A percentile compares a stretch with the other conserved stretches of the same genome.
phyloP scores from a whole-genome alignment of 306 rosid genomes.

The Coriaria nepalensis region DNA sequence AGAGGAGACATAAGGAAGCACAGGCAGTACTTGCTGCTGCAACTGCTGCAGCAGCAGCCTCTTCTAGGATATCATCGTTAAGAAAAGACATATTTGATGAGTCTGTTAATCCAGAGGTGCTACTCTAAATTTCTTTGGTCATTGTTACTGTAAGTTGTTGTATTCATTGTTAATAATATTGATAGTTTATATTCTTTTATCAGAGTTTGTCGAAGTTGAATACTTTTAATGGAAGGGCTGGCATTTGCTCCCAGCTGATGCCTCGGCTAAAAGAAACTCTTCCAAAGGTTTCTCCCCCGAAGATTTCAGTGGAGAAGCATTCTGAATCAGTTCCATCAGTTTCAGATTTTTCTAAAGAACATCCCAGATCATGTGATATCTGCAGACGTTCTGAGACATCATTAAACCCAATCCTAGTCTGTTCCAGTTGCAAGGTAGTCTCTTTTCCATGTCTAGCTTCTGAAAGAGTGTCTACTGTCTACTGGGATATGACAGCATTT shows the following conservation, averaged over 20 bases:
- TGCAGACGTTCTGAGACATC: conserved; percentile 76
- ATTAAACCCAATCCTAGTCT: conserved; percentile 70
- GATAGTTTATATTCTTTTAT: conserved; percentile 9
- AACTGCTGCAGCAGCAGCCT: conserved; percentile 94
- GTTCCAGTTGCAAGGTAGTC: conserved; percentile 85
- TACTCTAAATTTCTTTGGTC: conserved; percentile 3
- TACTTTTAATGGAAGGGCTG: conserved; percentile 33
- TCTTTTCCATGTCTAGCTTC: conserved; percentile 1
- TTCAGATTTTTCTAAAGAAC: conserved; percentile 65
- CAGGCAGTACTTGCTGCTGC: conserved; percentile 98
- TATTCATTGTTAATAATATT: conserved; percentile 4
- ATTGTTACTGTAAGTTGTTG: not conserved
- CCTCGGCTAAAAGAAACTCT: conserved; percentile 80
- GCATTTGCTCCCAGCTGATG: conserved; percentile 56
- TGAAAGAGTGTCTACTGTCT: no score
- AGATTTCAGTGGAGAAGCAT: conserved; percentile 55
- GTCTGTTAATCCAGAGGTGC: conserved; percentile 58
- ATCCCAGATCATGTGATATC: conserved; percentile 70
- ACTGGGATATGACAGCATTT: not conserved
- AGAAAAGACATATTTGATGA: conserved; percentile 77
- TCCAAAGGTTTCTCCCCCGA: conserved; percentile 53
- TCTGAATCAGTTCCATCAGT: conserved; percentile 32
- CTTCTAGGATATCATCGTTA: conserved; percentile 74
- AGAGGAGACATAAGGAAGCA: conserved; percentile 88
- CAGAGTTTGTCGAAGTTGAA: conserved; percentile 45